phyloP scores from a whole-genome alignment of 306 rosid genomes.

The Urtica urens region DNA sequence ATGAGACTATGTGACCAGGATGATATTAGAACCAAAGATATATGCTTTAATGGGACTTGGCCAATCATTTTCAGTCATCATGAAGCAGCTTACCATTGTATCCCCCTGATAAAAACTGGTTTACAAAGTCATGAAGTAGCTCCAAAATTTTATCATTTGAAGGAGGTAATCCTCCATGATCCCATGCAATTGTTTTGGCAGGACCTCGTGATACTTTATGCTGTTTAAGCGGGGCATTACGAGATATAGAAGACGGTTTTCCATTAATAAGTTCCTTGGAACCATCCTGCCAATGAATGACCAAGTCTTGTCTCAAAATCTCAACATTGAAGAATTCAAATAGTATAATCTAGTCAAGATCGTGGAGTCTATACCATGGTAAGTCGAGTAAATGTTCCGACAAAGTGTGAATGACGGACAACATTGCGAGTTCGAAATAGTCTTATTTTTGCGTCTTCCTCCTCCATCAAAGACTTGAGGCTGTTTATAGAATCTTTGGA shows the following conservation, averaged over 20 bases:
- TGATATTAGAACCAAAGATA: slow-evolving; percentile 7
- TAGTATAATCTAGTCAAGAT: slow-evolving; percentile 2
- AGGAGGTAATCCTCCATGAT: slow-evolving; percentile 58
- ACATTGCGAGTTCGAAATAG: slow-evolving; percentile 32
- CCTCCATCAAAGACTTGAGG: slow-evolving; percentile 69
- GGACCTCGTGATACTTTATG: slow-evolving; percentile 46
- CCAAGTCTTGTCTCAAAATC: slow-evolving; percentile 14
- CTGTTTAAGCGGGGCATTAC: slow-evolving; percentile 38
- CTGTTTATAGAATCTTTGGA: slow-evolving; percentile 41
- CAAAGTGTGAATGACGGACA: slow-evolving; percentile 63
- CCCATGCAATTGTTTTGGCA: slow-evolving; percentile 81
- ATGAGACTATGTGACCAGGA: slow-evolving; percentile 13
- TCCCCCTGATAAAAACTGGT: slow-evolving; percentile 68
- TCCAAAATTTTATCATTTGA: slow-evolving; percentile 52
- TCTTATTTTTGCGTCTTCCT: slow-evolving; percentile 55
- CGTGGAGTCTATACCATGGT: slow-evolving; percentile 53
- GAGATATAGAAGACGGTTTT: slow-evolving; percentile 49
- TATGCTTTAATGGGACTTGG: not conserved
- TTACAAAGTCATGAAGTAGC: slow-evolving; percentile 64
- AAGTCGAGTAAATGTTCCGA: slow-evolving; percentile 70
- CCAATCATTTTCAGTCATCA: not conserved
- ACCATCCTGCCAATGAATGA: slow-evolving; percentile 66
- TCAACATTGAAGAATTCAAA: slow-evolving; percentile 4
- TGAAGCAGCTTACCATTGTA: slow-evolving; percentile 58
- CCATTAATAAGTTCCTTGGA: slow-evolving; percentile 79